A percentile compares a stretch with the other conserved stretches of the same genome.
Evolutionary conservation across 768 basidiomycete genomes (phyloP).

Genomic region (Galerina marginata): DNA sequence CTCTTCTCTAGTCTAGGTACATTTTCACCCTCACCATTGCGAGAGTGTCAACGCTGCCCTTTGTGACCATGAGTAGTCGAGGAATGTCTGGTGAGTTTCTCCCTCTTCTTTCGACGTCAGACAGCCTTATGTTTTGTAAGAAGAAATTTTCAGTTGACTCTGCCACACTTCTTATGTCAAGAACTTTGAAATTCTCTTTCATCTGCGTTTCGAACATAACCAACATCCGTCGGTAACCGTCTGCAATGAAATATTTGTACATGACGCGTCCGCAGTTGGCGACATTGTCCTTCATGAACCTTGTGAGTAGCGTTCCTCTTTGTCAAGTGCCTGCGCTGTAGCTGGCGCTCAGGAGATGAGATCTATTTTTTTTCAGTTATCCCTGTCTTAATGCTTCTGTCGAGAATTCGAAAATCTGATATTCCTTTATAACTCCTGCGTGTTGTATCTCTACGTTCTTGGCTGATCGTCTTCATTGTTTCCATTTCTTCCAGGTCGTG

Average conservation of each 20-base stretch:
- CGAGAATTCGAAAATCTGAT: slow-evolving; percentile 54
- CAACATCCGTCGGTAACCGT: too few species aligned
- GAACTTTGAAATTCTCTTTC: too few species aligned
- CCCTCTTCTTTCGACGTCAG: neutral
- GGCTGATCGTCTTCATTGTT: too few species aligned
- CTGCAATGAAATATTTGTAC: too few species aligned
- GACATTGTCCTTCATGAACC: too few species aligned
- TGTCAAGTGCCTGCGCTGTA: neutral
- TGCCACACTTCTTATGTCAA: too few species aligned
- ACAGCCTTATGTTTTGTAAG: too few species aligned
- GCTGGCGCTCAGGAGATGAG: slow-evolving; percentile 40
- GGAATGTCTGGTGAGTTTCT: neutral
- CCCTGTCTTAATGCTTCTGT: slow-evolving; percentile 74
- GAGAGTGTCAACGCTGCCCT: neutral
- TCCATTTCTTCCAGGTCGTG: too few species aligned
- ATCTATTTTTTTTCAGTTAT: slow-evolving; percentile 62
- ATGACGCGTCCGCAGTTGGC: too few species aligned
- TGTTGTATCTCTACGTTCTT: too few species aligned
- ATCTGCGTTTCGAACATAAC: too few species aligned
- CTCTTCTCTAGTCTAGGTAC: neutral
- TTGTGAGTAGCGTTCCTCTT: neutral
- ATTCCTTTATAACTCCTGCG: neutral
- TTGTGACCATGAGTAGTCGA: neutral
- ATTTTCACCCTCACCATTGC: neutral
- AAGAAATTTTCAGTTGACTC: too few species aligned